phyloP scores from a whole-genome alignment of 1,139 yeast species.

The Hyphopichia buzzinii region DNA sequence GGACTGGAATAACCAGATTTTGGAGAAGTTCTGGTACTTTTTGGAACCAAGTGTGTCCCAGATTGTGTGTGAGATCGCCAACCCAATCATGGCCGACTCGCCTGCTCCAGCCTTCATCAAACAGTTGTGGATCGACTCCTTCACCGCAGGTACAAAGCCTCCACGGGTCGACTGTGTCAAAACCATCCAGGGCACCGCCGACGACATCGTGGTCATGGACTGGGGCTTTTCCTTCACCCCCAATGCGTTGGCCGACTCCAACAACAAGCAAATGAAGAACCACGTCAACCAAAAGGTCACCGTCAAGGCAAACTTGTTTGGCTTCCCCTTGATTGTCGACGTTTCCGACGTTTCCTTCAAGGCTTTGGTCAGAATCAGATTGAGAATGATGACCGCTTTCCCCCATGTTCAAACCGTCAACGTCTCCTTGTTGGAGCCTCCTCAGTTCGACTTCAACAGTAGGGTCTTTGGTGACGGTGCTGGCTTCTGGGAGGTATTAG shows the following conservation, averaged over 20 bases:
- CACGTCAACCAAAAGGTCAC: conserved; percentile 79
- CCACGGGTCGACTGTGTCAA: conserved; percentile 89
- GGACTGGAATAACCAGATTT: conserved; percentile 89
- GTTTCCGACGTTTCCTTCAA: conserved; percentile 62
- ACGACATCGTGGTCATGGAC: conserved; percentile 94
- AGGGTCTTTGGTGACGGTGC: conserved; percentile 71
- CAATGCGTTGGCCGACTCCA: conserved; percentile 79
- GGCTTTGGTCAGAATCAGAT: conserved; percentile 71
- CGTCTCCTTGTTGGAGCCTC: conserved; percentile 79
- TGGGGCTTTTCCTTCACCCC: conserved; percentile 92
- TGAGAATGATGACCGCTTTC: conserved; percentile 85
- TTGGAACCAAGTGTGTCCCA: conserved; percentile 90
- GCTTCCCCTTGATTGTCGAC: conserved; percentile 60
- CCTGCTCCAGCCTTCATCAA: conserved; percentile 83
- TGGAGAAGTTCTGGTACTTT: conserved; percentile 88
- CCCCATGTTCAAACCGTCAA: conserved; percentile 93
- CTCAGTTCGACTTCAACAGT: conserved; percentile 79
- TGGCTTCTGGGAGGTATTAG: conserved; percentile 83
- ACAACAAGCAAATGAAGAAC: conserved; percentile 77
- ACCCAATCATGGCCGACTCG: conserved; percentile 73
- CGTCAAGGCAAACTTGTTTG: conserved; percentile 65
- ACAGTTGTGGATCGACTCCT: conserved; percentile 78
- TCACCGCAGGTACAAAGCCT: conserved; percentile 93
- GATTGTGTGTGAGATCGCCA: conserved; percentile 80
- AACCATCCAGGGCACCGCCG: conserved; percentile 81